Conservation (phyloP, 208 protist genomes). For the Lotmaria passim region DNA sequence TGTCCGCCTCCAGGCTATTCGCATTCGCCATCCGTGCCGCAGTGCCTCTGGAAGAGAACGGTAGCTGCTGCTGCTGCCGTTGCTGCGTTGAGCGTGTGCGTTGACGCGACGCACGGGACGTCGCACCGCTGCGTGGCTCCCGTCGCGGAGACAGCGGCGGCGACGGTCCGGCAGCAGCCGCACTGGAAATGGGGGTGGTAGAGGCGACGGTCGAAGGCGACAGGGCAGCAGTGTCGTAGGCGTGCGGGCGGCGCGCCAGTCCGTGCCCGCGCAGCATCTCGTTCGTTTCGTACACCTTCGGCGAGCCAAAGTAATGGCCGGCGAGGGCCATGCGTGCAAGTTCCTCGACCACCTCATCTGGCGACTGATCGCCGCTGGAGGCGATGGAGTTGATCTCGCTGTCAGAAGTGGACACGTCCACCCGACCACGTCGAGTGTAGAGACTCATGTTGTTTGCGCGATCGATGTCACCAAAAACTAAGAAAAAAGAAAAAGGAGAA, state of each 20-base stretch:
- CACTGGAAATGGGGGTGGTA: too few relatives aligned
- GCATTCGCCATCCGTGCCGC: too few relatives aligned
- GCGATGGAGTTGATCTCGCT: slow-evolving; percentile 34
- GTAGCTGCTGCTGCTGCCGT: neutral
- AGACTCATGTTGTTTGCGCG: too few relatives aligned
- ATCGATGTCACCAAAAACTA: too few relatives aligned
- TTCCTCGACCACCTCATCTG: slow-evolving; percentile 48
- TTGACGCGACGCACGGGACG: neutral
- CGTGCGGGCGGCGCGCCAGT: slow-evolving; percentile 18
- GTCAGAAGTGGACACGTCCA: slow-evolving; percentile 48
- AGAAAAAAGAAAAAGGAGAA: neutral
- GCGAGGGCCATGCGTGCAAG: slow-evolving; percentile 32
- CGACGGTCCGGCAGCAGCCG: neutral
- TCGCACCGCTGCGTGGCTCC: neutral
- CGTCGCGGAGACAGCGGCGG: neutral
- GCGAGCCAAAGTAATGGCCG: slow-evolving; percentile 30
- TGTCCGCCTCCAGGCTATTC: slow-evolving; percentile 5
- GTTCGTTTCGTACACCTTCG: slow-evolving; percentile 27
- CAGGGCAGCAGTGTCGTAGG: neutral
- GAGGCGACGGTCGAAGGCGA: neutral
- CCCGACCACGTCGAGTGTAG: slow-evolving; percentile 35
- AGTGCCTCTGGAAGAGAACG: neutral
- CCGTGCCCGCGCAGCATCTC: slow-evolving; percentile 29
- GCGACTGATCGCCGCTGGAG: slow-evolving; percentile 31
- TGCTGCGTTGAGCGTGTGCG: neutral